Evolutionary conservation across 768 basidiomycete species (phyloP).

Genomic region (Tylopilus subfusipes): DNA sequence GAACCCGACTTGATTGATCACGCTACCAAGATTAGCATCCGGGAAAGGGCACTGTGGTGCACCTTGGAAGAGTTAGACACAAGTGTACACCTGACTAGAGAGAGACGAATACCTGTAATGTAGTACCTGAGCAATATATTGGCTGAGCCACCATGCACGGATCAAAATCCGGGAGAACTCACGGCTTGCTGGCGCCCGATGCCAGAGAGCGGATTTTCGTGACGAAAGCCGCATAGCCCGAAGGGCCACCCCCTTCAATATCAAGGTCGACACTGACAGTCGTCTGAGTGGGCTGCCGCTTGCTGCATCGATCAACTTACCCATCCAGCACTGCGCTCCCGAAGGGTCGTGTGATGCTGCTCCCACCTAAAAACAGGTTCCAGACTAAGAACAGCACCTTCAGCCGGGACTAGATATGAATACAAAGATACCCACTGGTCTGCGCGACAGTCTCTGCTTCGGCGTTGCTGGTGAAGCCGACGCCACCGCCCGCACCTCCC

Average conservation of each 20-base stretch:
- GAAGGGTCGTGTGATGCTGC: constrained; percentile 41
- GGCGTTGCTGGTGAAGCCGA: constrained; percentile 37
- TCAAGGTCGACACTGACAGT: constrained; percentile 60
- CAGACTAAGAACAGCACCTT: constrained; percentile 29
- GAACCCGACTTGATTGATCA: constrained; percentile 58
- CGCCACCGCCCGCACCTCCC: constrained; percentile 41
- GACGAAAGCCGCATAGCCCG: constrained; percentile 47
- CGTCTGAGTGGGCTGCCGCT: neutral
- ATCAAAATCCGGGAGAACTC: neutral
- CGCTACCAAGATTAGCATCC: constrained; percentile 55
- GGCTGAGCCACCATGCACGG: neutral
- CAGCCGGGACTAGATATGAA: constrained; percentile 7
- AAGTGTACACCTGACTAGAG: neutral
- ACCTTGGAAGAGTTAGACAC: constrained; percentile 8
- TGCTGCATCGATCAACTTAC: constrained; percentile 23
- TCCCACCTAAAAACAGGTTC: constrained; percentile 48
- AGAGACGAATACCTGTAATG: constrained; percentile 41
- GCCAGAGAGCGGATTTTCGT: constrained; percentile 27
- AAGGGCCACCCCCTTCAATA: constrained; percentile 62
- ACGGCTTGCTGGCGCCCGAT: constrained; percentile 23
- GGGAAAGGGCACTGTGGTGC: constrained; percentile 60
- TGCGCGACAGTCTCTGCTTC: constrained; percentile 35
- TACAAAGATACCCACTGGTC: constrained; percentile 14
- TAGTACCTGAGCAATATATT: constrained; percentile 46
- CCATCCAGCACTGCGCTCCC: constrained; percentile 45